A percentile compares a stretch with the other conserved stretches of the same genome.
phyloP scores from a whole-genome alignment of 441 rosid species.

The Gossypium aridum region DNA sequence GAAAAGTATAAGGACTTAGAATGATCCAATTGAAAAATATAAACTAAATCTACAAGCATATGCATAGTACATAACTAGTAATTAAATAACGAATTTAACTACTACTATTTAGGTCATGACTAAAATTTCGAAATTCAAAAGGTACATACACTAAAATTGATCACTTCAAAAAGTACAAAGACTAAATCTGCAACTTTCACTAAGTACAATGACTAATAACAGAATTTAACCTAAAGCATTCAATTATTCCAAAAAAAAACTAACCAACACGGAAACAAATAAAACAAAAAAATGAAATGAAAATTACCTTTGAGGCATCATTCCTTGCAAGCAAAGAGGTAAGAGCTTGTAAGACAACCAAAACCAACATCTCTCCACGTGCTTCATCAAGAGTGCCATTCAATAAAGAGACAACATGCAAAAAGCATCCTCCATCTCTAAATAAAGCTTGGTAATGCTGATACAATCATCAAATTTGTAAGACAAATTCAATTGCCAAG shows the following conservation, averaged over 20 bases:
- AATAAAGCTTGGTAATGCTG: constrained; percentile 93
- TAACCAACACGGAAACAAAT: constrained; percentile 8
- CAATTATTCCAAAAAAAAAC: constrained; percentile 1
- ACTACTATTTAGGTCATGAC: too few relatives aligned
- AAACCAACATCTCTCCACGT: constrained; percentile 78
- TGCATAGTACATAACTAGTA: too few relatives aligned
- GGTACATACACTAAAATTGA: too few relatives aligned
- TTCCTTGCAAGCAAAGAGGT: constrained; percentile 79
- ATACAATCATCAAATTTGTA: constrained; percentile 22
- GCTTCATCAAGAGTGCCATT: constrained; percentile 81
- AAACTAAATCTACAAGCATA: too few relatives aligned
- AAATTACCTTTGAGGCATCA: constrained; percentile 80
- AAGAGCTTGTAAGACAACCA: constrained; percentile 85
- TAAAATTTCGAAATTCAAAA: too few relatives aligned
- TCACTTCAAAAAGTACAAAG: too few relatives aligned
- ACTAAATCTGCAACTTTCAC: too few relatives aligned
- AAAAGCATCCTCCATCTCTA: constrained; percentile 92
- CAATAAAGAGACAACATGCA: constrained; percentile 88
- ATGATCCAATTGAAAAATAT: too few relatives aligned
- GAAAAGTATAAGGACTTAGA: too few relatives aligned
- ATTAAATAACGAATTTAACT: too few relatives aligned
- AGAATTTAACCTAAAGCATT: neutral
- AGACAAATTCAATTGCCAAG: constrained; percentile 14
- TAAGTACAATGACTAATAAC: too few relatives aligned
- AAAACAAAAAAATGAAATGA: neutral